A percentile compares a stretch with the other conserved stretches of the same genome.
phyloP scores from a whole-genome alignment of 805 yeast genomes.

The Starmerella cellae region DNA sequence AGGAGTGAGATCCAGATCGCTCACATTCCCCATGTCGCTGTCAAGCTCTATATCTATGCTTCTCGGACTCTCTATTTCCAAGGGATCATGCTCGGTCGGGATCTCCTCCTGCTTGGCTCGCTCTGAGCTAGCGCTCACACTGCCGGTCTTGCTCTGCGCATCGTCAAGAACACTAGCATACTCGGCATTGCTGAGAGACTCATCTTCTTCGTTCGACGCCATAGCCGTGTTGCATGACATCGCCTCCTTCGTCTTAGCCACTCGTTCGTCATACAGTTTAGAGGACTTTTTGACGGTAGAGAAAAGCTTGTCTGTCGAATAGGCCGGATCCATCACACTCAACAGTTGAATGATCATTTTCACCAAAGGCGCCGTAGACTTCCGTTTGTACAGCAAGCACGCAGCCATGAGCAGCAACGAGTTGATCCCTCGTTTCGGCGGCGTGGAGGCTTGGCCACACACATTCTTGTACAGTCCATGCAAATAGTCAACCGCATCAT shows the following conservation, averaged over 20 bases:
- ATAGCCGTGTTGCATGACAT: background rate
- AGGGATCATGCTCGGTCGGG: too few relatives aligned
- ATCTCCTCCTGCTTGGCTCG: too few relatives aligned
- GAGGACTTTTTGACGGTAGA: conserved; percentile 11
- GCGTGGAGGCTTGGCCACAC: conserved; percentile 4
- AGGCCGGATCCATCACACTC: conserved; percentile 15
- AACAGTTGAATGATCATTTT: conserved; percentile 17
- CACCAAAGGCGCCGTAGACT: conserved; percentile 15
- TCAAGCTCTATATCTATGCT: too few relatives aligned
- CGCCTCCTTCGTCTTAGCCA: background rate
- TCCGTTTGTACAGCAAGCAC: conserved; percentile 19
- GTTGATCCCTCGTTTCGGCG: conserved; percentile 6
- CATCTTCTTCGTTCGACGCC: too few relatives aligned
- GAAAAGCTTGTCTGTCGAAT: conserved; percentile 9
- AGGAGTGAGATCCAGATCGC: too few relatives aligned
- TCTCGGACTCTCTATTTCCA: too few relatives aligned
- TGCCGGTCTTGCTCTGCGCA: too few relatives aligned
- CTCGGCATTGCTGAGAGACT: too few relatives aligned
- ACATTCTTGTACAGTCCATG: conserved; percentile 11
- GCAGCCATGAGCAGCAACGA: conserved; percentile 19
- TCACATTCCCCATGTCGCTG: too few relatives aligned
- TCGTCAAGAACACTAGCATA: too few relatives aligned
- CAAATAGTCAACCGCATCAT: conserved; percentile 21
- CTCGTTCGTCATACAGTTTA: conserved; percentile 8
- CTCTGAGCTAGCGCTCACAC: too few relatives aligned